Conservation (phyloP, 192 early-diverging fungal species). For the Obelidium mucronatum region DNA sequence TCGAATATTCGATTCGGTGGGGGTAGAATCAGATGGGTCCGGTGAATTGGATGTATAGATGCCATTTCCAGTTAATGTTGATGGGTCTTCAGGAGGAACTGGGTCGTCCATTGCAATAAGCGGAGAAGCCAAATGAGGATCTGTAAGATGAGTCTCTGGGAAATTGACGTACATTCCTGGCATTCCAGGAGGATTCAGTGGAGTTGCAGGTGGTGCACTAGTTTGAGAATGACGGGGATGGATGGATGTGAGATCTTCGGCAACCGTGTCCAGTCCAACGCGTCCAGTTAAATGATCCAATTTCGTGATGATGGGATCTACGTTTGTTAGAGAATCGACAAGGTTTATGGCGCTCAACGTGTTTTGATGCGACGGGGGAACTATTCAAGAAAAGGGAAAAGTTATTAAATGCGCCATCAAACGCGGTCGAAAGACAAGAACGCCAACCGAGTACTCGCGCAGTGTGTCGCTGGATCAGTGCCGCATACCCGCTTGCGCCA, state of each 20-base stretch:
- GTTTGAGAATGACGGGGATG: background rate
- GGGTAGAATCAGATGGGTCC: background rate
- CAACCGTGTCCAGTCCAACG: too few species aligned
- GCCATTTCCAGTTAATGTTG: too few species aligned
- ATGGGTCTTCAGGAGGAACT: background rate
- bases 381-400: background rate
- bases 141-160: slow-evolving; percentile 26
- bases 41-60: background rate
- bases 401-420: too few species aligned
- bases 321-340: background rate
- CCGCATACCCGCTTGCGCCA: slow-evolving; percentile 4
- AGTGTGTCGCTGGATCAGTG: slow-evolving; percentile 18
- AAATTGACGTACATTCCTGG: slow-evolving; percentile 19
- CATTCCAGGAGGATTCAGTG: background rate
- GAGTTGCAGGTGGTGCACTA: background rate
- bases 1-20: background rate
- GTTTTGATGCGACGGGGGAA: background rate
- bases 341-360: background rate
- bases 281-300: too few species aligned
- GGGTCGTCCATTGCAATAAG: background rate
- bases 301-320: too few species aligned
- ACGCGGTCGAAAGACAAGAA: background rate
- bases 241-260: background rate
- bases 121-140: slow-evolving; percentile 10
- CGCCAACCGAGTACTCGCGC: background rate